Conservation (phyloP, 768 basidiomycete species). For the Termitomyces sp. region DNA sequence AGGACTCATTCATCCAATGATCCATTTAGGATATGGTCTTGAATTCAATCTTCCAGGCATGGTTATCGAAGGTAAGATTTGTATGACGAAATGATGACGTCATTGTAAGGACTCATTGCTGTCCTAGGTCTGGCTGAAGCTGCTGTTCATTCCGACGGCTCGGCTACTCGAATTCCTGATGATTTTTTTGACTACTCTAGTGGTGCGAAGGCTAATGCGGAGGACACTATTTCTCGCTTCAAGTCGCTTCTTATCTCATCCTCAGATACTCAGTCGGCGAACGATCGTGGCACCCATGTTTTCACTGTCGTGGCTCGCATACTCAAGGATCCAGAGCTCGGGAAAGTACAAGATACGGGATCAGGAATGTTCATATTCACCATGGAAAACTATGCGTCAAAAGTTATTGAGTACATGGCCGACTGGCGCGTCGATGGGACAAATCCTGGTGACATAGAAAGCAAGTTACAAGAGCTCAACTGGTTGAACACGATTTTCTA, state of each 20-base stretch:
- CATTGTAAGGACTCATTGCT: neutral
- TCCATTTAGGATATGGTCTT: conserved; percentile 58
- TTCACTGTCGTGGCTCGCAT: conserved; percentile 16
- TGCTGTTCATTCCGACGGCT: conserved; percentile 37
- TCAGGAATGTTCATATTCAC: conserved; percentile 6
- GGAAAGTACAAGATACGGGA: conserved; percentile 7
- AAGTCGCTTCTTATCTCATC: conserved; percentile 7
- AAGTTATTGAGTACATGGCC: conserved; percentile 8
- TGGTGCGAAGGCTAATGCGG: neutral
- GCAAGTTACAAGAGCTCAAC: conserved; percentile 15
- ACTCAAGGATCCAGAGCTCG: conserved; percentile 15
- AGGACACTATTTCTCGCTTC: conserved; percentile 11
- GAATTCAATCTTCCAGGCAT: conserved; percentile 60
- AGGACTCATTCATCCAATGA: conserved; percentile 60
- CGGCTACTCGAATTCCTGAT: conserved; percentile 17
- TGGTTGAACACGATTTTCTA: conserved; percentile 18
- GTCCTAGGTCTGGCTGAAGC: conserved; percentile 49
- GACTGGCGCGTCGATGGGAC: conserved; percentile 16
- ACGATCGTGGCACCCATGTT: conserved; percentile 7
- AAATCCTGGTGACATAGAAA: conserved; percentile 8
- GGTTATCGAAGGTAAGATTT: conserved; percentile 49
- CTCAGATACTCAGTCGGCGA: neutral
- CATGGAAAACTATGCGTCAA: conserved; percentile 8
- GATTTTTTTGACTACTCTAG: conserved; percentile 9
- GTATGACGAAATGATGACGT: conserved; percentile 1